Evolutionary conservation across 805 yeast genomes (phyloP).

Genomic region (Candida palmyrensis): DNA sequence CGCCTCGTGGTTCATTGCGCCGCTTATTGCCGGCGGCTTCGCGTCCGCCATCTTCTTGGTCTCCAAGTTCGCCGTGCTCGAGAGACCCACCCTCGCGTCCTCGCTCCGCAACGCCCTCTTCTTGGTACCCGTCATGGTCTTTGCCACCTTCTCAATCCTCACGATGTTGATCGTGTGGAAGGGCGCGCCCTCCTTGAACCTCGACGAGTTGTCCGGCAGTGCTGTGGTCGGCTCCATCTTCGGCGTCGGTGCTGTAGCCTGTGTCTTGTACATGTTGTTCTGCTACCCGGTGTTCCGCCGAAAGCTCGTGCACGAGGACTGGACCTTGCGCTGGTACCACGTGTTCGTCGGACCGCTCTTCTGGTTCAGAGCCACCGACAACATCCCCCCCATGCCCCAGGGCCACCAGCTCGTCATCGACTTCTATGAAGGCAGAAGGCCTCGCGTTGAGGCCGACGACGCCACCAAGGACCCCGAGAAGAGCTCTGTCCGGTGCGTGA

Average conservation of each 20-base stretch:
- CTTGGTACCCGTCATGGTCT: slow-evolving; percentile 58
- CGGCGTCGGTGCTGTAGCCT: slow-evolving; percentile 61
- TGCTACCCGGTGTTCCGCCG: slow-evolving; percentile 60
- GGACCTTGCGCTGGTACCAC: slow-evolving; percentile 60
- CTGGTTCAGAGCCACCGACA: slow-evolving; percentile 49
- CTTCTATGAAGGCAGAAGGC: slow-evolving; percentile 59
- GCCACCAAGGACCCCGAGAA: slow-evolving; percentile 14
- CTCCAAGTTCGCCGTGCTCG: slow-evolving; percentile 58
- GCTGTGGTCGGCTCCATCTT: slow-evolving; percentile 55
- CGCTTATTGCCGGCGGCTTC: slow-evolving; percentile 60
- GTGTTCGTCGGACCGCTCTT: slow-evolving; percentile 51
- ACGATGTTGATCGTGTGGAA: slow-evolving; percentile 80
- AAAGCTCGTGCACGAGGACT: slow-evolving; percentile 55
- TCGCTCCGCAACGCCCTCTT: slow-evolving; percentile 51
- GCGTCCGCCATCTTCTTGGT: slow-evolving; percentile 54
- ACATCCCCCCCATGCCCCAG: slow-evolving; percentile 63
- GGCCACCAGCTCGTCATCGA: slow-evolving; percentile 54
- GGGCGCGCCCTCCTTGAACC: slow-evolving; percentile 65
- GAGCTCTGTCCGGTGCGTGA: slow-evolving; percentile 6
- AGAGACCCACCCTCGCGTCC: slow-evolving; percentile 39
- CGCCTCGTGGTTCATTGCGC: slow-evolving; percentile 81
- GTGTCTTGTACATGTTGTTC: slow-evolving; percentile 45
- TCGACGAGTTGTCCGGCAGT: slow-evolving; percentile 47
- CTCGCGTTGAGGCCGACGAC: slow-evolving; percentile 1
- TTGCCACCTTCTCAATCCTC: slow-evolving; percentile 52